Evolutionary conservation across 2,329 filamentous ascomycete species (phyloP), one percentile per base, ranked within the genome.

Genomic region (Penicillium palitans): DNA sequence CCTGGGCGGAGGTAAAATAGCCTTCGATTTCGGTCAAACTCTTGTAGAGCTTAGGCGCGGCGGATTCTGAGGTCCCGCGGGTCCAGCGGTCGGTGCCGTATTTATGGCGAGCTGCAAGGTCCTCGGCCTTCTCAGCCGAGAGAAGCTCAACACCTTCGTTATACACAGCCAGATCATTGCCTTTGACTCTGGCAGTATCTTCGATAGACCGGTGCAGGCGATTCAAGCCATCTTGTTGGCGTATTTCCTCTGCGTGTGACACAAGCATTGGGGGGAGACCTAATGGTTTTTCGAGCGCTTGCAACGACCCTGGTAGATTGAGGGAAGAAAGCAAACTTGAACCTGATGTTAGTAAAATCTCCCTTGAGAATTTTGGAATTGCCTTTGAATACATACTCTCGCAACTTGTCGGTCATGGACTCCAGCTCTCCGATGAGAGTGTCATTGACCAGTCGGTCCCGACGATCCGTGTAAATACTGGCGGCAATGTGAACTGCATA

Each of bases 401-500:
- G 90, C 0, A 98, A 82, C 62, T 87, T 86, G 59, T 89, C 86
- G 0, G 91, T 96, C 66, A 98, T 82, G 0, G 81, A 83, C 67
- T 98, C 93, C 5, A 98, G 79, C 69, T 96, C 89, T 27, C 89
- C 87, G 49, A 97, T 89, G 33, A 98, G 91, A 51, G 86, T 90
- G 65, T 91, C 90, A 70, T 95, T 96, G 44, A 99, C 88, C 58
- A 96, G 80, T n/a, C 92, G 85, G 73, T 99, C 93, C 57, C 93
- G 84, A 15, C 93, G 85, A 71, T 98, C 93, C 55, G 92, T 92
- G 70, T 99, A 99, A 35, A 98, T 96, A 48, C 91, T 96, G 1
- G 93, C 91, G 8, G 95, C 95, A 49, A 98, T 85, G 70, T 99
- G 95, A 0, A 98, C 95, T 0, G 93, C 92, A 72, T 97, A 98